Evolutionary conservation across 352 stramenopile genomes (phyloP).

Genomic region (Pythium utonaiense): DNA sequence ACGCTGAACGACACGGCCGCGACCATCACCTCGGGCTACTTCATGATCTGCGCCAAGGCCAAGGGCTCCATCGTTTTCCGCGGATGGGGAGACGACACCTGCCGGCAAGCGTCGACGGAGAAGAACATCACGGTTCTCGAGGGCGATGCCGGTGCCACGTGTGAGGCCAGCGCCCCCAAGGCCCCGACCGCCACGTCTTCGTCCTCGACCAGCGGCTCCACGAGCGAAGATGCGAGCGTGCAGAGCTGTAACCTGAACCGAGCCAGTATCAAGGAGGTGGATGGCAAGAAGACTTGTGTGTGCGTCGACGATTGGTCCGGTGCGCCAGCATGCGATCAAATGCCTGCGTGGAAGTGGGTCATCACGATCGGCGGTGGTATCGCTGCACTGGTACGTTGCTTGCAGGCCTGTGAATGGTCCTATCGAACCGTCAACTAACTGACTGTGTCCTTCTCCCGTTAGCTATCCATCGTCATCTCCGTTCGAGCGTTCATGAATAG

Average conservation of each 20-base stretch:
- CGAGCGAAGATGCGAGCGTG: slow-evolving; percentile 25
- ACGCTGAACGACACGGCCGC: slow-evolving; percentile 35
- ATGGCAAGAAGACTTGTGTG: slow-evolving; percentile 32
- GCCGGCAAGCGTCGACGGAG: slow-evolving; percentile 44
- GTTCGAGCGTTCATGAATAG: slow-evolving; percentile 29
- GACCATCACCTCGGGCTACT: slow-evolving; percentile 30
- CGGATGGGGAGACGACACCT: slow-evolving; percentile 53
- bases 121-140: slow-evolving; percentile 27
- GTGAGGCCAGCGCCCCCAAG: slow-evolving; percentile 10
- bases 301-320: slow-evolving; percentile 34
- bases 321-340: slow-evolving; percentile 29
- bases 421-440: background rate
- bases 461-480: slow-evolving; percentile 31
- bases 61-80: slow-evolving; percentile 58
- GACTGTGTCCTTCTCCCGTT: background rate
- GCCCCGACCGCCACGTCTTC: slow-evolving; percentile 7
- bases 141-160: slow-evolving; percentile 27
- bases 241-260: slow-evolving; percentile 51
- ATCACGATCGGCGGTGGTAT: slow-evolving; percentile 38
- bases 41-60: slow-evolving; percentile 55
- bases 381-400: slow-evolving; percentile 29
- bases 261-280: slow-evolving; percentile 35
- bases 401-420: no score
- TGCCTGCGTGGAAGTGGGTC: slow-evolving; percentile 35
- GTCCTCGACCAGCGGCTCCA: background rate